These are phyloP conservation scores for Beauveria caledonica DNA, from an alignment of 2,329 filamentous ascomycete genomes.

Conservation along the genomic window DNA sequence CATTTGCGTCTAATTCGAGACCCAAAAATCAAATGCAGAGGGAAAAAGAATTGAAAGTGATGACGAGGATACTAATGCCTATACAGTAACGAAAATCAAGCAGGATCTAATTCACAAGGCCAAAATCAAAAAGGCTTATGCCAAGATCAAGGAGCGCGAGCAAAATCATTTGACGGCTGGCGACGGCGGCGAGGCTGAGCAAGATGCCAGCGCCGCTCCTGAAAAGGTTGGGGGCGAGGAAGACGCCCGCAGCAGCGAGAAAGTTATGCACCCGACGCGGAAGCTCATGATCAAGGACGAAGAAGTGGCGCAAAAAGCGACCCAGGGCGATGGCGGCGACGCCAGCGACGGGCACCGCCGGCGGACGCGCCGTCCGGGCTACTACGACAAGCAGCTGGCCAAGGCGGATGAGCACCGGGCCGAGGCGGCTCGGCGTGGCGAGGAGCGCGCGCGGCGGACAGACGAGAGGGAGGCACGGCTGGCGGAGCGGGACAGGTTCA, in stretches of 20 bases:
- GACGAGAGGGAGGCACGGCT: slow-evolving; percentile 58
- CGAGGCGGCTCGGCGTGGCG: slow-evolving; percentile 32
- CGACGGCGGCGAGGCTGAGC: slow-evolving; percentile 10
- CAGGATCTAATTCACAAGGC: slow-evolving; percentile 81
- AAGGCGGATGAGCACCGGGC: slow-evolving; percentile 34
- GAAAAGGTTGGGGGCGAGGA: slow-evolving; percentile 16
- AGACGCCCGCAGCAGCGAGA: not conserved
- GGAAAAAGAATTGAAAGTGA: not conserved
- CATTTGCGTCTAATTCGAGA: not conserved
- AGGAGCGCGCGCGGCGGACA: slow-evolving; percentile 38
- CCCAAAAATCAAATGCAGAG: not conserved
- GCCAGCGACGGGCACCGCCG: slow-evolving; percentile 25
- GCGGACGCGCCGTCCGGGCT: slow-evolving; percentile 38
- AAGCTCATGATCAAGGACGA: slow-evolving; percentile 33
- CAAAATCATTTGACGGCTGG: slow-evolving; percentile 17
- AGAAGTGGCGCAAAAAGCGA: slow-evolving; percentile 25
- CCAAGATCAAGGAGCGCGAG: slow-evolving; percentile 63
- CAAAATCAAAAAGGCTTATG: slow-evolving; percentile 87
- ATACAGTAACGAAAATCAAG: slow-evolving; percentile 77
- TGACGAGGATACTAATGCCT: slow-evolving; percentile 1
- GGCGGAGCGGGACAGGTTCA: slow-evolving; percentile 56
- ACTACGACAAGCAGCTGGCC: slow-evolving; percentile 56
- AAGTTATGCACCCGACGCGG: slow-evolving; percentile 28
- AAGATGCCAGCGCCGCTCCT: slow-evolving; percentile 14
- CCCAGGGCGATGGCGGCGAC: slow-evolving; percentile 7